These are phyloP conservation scores for Scenedesmus sp. DNA, from an alignment of 163 green algal genomes.

Conservation along the genomic window DNA sequence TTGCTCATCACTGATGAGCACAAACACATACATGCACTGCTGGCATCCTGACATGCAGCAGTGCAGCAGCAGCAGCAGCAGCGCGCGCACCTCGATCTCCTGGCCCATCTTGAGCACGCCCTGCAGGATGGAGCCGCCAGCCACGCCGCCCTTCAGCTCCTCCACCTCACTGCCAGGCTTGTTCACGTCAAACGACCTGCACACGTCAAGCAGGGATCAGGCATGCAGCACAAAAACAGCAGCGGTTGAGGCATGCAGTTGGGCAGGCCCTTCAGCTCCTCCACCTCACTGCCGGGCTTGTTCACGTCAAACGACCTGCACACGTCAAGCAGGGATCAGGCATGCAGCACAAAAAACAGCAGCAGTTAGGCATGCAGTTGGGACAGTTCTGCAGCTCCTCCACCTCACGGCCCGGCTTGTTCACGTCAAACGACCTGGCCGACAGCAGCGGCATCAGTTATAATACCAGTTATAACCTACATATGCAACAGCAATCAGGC, in stretches of 20 bases:
- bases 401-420: slow-evolving; percentile 98
- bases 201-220: neutral
- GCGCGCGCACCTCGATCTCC: slow-evolving; percentile 93
- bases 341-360: neutral
- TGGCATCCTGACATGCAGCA: too few species aligned
- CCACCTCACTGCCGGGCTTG: slow-evolving; percentile 97
- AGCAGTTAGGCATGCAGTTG: too few species aligned
- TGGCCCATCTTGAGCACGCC: slow-evolving; percentile 95
- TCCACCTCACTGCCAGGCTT: slow-evolving; percentile 98
- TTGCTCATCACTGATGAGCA: neutral
- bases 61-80: neutral
- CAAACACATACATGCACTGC: neutral
- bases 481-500: too few species aligned
- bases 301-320: slow-evolving; percentile 98
- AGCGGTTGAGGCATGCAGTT: neutral
- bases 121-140: slow-evolving; percentile 96
- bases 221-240: neutral
- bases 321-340: neutral
- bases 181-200: slow-evolving; percentile 98
- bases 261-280: slow-evolving; percentile 95
- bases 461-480: neutral
- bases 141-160: slow-evolving; percentile 98
- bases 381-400: slow-evolving; percentile 93
- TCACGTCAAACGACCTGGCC: slow-evolving; percentile 96
- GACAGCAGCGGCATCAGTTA: neutral